Evolutionary conservation across 352 stramenopile genomes (phyloP).

Genomic region (Phytophthora pinifolia): DNA sequence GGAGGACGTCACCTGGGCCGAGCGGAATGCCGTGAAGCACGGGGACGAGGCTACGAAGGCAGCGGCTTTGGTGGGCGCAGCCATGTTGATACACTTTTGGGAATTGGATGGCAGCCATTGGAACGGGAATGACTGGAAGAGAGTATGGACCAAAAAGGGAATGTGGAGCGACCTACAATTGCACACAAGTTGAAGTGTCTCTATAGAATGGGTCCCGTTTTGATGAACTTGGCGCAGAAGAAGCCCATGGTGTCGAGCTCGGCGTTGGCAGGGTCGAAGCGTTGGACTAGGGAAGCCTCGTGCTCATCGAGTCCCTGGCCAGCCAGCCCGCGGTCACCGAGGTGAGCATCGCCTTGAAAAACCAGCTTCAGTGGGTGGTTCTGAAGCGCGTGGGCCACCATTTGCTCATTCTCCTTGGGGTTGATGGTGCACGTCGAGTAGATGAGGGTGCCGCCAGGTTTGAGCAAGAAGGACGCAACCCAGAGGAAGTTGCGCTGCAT

Average conservation of each 20-base stretch:
- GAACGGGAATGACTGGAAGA: constrained; percentile 16
- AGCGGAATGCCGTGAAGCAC: constrained; percentile 63
- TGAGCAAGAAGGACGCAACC: constrained; percentile 89
- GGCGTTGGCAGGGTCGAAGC: constrained; percentile 86
- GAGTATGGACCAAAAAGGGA: constrained; percentile 8
- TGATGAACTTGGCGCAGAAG: constrained; percentile 93
- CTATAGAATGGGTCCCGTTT: constrained; percentile 76
- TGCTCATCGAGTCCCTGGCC: constrained; percentile 74
- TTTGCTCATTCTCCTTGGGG: constrained; percentile 91
- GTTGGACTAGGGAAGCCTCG: constrained; percentile 76
- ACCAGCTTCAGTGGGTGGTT: constrained; percentile 87
- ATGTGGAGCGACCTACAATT: background rate
- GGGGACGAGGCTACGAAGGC: constrained; percentile 63
- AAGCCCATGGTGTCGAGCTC: constrained; percentile 92
- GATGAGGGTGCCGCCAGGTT: constrained; percentile 89
- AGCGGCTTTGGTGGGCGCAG: constrained; percentile 60
- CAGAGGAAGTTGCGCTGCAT: constrained; percentile 90
- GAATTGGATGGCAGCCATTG: constrained; percentile 15
- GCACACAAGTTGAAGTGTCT: background rate
- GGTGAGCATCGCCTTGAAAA: constrained; percentile 43
- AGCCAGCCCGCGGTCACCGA: constrained; percentile 70
- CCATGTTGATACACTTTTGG: constrained; percentile 37
- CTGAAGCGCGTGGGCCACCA: constrained; percentile 89
- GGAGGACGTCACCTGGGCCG: constrained; percentile 50
- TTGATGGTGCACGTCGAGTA: constrained; percentile 97